phyloP scores from a whole-genome alignment of 1,139 yeast genomes.

The Geotrichum cucujoidarum region DNA sequence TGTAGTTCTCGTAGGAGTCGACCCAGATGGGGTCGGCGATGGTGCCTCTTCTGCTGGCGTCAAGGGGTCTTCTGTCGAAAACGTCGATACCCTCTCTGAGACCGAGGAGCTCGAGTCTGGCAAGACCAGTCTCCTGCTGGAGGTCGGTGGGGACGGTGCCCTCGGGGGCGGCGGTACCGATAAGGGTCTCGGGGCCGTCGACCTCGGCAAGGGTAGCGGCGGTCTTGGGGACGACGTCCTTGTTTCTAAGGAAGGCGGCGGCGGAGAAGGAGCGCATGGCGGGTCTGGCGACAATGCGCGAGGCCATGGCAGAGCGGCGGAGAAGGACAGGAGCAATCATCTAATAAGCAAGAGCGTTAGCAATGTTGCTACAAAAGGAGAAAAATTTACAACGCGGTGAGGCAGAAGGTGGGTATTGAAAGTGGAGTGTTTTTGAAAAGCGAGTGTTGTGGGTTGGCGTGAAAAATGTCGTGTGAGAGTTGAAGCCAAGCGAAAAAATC shows the following conservation, averaged over 20 bases:
- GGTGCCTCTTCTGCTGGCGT: slow-evolving; percentile 85
- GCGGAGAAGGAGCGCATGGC: slow-evolving; percentile 23
- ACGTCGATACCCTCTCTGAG: slow-evolving; percentile 93
- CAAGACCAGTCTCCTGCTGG: slow-evolving; percentile 98
- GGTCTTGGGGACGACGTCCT: slow-evolving; percentile 43
- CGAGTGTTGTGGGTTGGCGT: too few relatives aligned
- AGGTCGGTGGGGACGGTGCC: slow-evolving; percentile 88
- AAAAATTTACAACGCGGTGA: not conserved
- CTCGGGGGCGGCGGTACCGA: slow-evolving; percentile 82
- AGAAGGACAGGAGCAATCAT: slow-evolving; percentile 23
- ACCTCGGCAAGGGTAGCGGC: slow-evolving; percentile 73
- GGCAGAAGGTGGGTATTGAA: not conserved
- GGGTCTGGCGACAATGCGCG: slow-evolving; percentile 21
- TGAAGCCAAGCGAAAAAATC: not conserved
- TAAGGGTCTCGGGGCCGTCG: slow-evolving; percentile 70
- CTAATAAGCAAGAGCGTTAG: slow-evolving; percentile 1
- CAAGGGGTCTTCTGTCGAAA: slow-evolving; percentile 86
- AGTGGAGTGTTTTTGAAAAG: not conserved
- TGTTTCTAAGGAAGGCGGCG: slow-evolving; percentile 23
- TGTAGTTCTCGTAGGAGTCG: slow-evolving; percentile 86
- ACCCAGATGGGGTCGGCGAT: slow-evolving; percentile 79
- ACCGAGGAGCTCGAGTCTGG: slow-evolving; percentile 91
- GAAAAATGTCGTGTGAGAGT: not conserved
- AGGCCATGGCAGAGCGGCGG: slow-evolving; percentile 23
- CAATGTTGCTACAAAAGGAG: too few relatives aligned